Evolutionary conservation across 108 stramenopile genomes (phyloP).

Genomic region (Parietichytrium sp.): DNA sequence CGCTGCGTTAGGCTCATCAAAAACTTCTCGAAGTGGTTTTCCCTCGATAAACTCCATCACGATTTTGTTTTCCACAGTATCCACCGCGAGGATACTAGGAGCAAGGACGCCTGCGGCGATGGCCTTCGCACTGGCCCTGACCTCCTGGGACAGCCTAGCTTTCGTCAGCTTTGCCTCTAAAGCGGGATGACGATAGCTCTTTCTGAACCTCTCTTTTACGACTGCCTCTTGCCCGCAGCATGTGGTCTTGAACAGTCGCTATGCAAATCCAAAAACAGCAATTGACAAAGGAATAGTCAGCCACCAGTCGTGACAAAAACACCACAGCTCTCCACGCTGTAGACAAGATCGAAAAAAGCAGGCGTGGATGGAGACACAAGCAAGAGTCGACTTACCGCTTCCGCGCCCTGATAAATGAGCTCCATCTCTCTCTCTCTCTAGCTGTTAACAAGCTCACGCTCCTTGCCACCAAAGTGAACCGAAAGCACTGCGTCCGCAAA

Average conservation of each 20-base stretch:
- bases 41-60: conserved; percentile 58
- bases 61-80: conserved; percentile 60
- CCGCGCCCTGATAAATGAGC: too few species aligned
- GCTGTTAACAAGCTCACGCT: too few species aligned
- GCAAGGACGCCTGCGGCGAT: conserved; percentile 63
- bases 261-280: too few species aligned
- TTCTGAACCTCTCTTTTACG: conserved; percentile 86
- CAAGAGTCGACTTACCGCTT: too few species aligned
- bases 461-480: too few species aligned
- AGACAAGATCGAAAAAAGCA: too few species aligned
- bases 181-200: conserved; percentile 85
- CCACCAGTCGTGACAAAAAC: too few species aligned
- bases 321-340: too few species aligned
- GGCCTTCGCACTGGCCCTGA: conserved; percentile 63
- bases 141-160: conserved; percentile 76
- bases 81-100: conserved; percentile 63
- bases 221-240: conserved; percentile 53
- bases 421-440: too few species aligned
- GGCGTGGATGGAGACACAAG: too few species aligned
- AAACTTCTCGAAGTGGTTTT: conserved; percentile 47
- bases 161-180: conserved; percentile 85
- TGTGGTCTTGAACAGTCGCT: background rate
- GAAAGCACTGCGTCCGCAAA: too few species aligned
- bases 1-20: conserved; percentile 37
- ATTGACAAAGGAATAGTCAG: too few species aligned